phyloP scores from a whole-genome alignment of 768 basidiomycete genomes.

The Rhizopogon roseolus region DNA sequence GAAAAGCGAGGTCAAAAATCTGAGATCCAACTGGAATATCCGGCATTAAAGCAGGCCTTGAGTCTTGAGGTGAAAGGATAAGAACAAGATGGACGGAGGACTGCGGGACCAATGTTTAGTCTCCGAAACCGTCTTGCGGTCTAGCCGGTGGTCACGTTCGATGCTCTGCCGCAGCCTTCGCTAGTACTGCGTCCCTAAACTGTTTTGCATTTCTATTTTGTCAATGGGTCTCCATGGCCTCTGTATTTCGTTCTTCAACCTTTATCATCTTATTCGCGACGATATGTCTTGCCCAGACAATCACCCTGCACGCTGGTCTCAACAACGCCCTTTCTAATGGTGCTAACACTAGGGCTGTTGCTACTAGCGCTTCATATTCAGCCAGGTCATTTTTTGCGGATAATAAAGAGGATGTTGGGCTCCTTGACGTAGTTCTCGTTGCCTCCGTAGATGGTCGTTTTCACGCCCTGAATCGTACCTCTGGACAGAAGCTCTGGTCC shows the following conservation, averaged over 20 bases:
- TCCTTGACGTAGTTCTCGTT: slow-evolving; percentile 82
- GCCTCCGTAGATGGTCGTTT: slow-evolving; percentile 94
- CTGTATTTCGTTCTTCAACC: slow-evolving; percentile 19
- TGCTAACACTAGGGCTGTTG: slow-evolving; percentile 9
- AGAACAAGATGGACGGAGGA: not conserved
- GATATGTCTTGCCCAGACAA: slow-evolving; percentile 27
- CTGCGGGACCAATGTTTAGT: not conserved
- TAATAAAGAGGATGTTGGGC: slow-evolving; percentile 43
- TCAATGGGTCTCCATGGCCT: slow-evolving; percentile 33
- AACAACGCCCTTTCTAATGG: slow-evolving; percentile 24
- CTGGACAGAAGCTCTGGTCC: slow-evolving; percentile 83
- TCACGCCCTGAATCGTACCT: slow-evolving; percentile 87
- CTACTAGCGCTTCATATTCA: slow-evolving; percentile 13
- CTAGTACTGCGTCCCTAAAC: not conserved
- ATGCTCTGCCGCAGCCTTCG: not conserved
- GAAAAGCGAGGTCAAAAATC: slow-evolving; percentile 88
- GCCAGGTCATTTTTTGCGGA: slow-evolving; percentile 7
- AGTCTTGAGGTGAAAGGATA: not conserved
- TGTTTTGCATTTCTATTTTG: not conserved
- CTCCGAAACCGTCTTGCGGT: not conserved
- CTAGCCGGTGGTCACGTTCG: not conserved
- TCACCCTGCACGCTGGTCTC: slow-evolving; percentile 21
- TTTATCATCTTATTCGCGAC: slow-evolving; percentile 22
- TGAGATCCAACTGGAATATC: slow-evolving; percentile 71
- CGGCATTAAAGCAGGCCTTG: slow-evolving; percentile 31